Evolutionary conservation across 2,329 filamentous ascomycete genomes (phyloP).

Genomic region (Exophiala oligosperma): DNA sequence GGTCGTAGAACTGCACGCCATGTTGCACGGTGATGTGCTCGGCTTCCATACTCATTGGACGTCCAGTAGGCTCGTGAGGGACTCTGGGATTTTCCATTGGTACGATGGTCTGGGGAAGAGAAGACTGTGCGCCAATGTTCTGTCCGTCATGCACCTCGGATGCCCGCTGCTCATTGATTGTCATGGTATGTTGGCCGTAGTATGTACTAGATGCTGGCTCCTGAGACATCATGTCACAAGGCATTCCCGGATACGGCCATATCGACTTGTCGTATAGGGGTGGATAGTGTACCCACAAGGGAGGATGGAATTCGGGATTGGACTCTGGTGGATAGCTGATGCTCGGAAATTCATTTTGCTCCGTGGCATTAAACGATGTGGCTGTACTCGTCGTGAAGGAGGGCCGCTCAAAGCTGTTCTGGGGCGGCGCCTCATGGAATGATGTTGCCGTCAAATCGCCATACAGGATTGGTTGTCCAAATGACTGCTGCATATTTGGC

Average conservation of each 20-base stretch:
- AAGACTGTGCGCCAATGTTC: not conserved
- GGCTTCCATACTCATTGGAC: not conserved
- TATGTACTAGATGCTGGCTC: not conserved
- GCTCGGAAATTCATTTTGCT: constrained; percentile 11
- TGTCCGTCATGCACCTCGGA: not conserved
- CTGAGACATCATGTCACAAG: constrained; percentile 1
- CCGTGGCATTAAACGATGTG: constrained; percentile 11
- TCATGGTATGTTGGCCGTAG: not conserved
- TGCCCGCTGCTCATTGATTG: not conserved
- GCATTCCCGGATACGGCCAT: not conserved
- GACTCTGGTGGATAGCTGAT: constrained; percentile 2
- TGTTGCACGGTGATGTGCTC: not conserved
- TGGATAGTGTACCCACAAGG: constrained; percentile 13
- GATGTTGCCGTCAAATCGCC: constrained; percentile 8
- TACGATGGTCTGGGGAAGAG: not conserved
- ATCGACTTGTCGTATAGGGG: not conserved
- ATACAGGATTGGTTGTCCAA: constrained; percentile 9
- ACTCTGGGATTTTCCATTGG: not conserved
- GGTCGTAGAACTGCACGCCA: constrained; percentile 8
- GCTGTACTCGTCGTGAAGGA: constrained; percentile 10
- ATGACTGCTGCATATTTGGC: not conserved
- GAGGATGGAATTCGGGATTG: not conserved
- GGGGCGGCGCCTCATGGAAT: constrained; percentile 7
- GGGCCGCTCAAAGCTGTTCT: constrained; percentile 9
- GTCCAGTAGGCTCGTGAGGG: not conserved